Percentiles rank a stretch among this genome's conserved stretches.
Conservation (phyloP, 164 flowering plant genomes). For the Nymphaea colorata region DNA sequence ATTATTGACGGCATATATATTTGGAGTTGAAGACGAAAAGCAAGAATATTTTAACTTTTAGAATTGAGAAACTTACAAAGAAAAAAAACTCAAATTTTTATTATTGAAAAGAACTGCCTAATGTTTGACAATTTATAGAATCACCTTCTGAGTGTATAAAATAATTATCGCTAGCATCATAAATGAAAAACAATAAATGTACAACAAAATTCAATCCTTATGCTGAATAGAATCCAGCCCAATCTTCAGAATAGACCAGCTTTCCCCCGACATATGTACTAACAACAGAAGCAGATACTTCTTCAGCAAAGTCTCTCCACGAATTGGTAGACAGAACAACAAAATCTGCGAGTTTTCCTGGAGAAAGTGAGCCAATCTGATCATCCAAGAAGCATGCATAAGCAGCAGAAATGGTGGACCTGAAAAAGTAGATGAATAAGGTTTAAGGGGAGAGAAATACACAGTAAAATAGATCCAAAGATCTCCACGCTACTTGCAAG, state of each 20-base stretch:
- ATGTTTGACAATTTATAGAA: too few species aligned
- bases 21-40: too few species aligned
- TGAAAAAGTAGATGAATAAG: conserved; percentile 14
- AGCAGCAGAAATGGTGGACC: conserved; percentile 87
- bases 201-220: not conserved
- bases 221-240: not conserved
- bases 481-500: too few species aligned
- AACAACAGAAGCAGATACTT: conserved; percentile 43
- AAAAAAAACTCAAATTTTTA: too few species aligned
- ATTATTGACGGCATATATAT: too few species aligned
- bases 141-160: too few species aligned
- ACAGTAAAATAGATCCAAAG: too few species aligned
- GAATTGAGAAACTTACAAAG: too few species aligned
- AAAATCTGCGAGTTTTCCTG: conserved; percentile 89
- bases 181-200: not conserved
- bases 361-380: conserved; percentile 67
- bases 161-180: too few species aligned
- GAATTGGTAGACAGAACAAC: conserved; percentile 55
- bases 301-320: conserved; percentile 46
- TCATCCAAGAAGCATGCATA: conserved; percentile 70
- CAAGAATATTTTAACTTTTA: too few species aligned
- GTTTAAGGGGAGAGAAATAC: too few species aligned
- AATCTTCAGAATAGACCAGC: conserved; percentile 37
- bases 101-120: too few species aligned
- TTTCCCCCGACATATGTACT: conserved; percentile 76